Percentiles rank a stretch among this genome's conserved stretches.
Evolutionary conservation across 2,329 filamentous ascomycete species (phyloP).

Genomic region (Parastagonospora nodorum): DNA sequence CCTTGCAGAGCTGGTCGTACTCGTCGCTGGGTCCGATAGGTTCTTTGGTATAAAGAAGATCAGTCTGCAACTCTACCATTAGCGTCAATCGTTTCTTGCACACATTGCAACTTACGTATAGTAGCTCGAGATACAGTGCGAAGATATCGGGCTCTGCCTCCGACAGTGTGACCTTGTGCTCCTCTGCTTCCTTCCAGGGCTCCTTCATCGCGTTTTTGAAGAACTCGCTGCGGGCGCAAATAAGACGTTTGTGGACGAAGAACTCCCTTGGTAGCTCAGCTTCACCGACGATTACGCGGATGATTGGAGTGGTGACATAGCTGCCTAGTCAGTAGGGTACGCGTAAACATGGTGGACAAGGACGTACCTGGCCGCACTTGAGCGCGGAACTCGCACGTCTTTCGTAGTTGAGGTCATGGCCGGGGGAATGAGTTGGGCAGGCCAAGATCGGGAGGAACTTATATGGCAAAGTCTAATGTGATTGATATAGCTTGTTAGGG

Average conservation of each 20-base stretch:
- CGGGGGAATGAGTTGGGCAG: not conserved
- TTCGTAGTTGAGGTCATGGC: not conserved
- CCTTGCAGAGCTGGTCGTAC: not conserved
- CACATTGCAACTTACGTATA: not conserved
- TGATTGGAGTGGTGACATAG: not conserved
- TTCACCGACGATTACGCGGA: not conserved
- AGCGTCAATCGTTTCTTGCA: not conserved
- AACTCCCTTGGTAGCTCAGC: not conserved
- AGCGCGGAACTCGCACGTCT: not conserved
- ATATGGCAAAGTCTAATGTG: no score
- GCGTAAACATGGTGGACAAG: not conserved
- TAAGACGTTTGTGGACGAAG: slow-evolving; percentile 10
- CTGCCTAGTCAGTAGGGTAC: not conserved
- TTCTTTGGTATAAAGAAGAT: not conserved
- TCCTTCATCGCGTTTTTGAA: slow-evolving; percentile 11
- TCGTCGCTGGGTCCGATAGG: not conserved
- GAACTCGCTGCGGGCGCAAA: slow-evolving; percentile 11
- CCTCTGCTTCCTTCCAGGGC: not conserved
- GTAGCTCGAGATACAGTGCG: slow-evolving; percentile 6
- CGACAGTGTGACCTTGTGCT: slow-evolving; percentile 1
- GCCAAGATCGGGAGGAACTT: no score
- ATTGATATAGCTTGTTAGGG: no score
- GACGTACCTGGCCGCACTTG: not conserved
- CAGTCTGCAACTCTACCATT: not conserved
- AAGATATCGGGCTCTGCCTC: slow-evolving; percentile 10